A percentile compares a stretch with the other conserved stretches of the same genome.
phyloP scores from a whole-genome alignment of 768 basidiomycete genomes.

The Amanita fuliginea region DNA sequence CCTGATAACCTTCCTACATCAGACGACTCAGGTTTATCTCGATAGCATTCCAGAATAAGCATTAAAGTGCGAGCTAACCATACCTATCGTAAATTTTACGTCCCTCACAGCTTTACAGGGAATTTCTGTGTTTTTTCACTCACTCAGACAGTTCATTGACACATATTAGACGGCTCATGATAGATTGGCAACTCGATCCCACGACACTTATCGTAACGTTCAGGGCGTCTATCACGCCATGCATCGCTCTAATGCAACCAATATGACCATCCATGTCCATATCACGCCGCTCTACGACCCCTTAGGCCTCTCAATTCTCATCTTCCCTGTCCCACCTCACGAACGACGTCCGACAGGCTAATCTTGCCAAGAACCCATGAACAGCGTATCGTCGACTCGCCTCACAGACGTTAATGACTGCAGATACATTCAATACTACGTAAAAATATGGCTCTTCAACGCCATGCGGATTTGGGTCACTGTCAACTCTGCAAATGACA shows the following conservation, averaged over 20 bases:
- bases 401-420: not conserved
- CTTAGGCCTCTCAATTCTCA: not conserved
- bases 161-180: not conserved
- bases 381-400: not conserved
- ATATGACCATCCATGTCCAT: conserved; percentile 5
- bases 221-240: not conserved
- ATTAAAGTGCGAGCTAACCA: not conserved
- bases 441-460: not conserved
- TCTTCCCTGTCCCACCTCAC: conserved; percentile 4
- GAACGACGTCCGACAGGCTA: not conserved
- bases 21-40: not conserved
- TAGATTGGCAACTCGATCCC: not conserved
- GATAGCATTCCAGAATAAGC: conserved; percentile 1
- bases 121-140: not conserved
- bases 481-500: not conserved
- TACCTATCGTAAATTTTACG: not conserved
- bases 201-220: conserved; percentile 2
- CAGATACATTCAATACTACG: conserved; percentile 3
- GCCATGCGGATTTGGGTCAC: not conserved
- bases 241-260: not conserved
- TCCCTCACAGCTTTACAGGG: not conserved
- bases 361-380: conserved; percentile 1
- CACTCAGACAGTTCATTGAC: not conserved
- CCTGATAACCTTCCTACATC: conserved; percentile 3
- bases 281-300: not conserved